Percentiles rank a stretch among this genome's conserved stretches.
These are phyloP conservation scores for Solioccasus polychromus DNA, from an alignment of 768 basidiomycete genomes.

Conservation along the genomic window DNA sequence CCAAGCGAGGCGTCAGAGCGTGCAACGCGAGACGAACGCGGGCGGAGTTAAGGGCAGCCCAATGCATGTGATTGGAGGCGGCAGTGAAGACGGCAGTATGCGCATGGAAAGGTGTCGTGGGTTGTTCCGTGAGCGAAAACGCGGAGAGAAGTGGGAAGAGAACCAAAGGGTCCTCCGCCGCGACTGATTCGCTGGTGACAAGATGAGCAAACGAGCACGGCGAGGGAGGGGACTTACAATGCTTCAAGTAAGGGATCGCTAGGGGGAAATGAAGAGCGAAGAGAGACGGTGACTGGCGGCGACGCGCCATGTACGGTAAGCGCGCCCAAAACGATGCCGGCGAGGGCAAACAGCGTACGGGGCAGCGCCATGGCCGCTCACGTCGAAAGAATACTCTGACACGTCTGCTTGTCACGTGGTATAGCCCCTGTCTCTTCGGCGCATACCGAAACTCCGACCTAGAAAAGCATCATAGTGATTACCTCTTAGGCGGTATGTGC, in stretches of 20 bases:
- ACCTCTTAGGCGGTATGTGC: too few species aligned
- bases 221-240: constrained; percentile 20
- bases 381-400: constrained; percentile 2
- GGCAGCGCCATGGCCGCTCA: constrained; percentile 8
- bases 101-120: constrained; percentile 43
- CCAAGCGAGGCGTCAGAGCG: constrained; percentile 73
- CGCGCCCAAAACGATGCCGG: constrained; percentile 14
- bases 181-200: constrained; percentile 70
- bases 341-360: constrained; percentile 15
- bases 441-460: constrained; percentile 25
- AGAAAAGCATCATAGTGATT: constrained; percentile 29
- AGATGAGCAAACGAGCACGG: constrained; percentile 1
- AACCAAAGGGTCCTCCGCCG: constrained; percentile 64
- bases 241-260: constrained; percentile 30
- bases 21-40: constrained; percentile 77
- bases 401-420: constrained; percentile 22
- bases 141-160: constrained; percentile 75
- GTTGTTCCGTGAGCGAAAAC: constrained; percentile 48
- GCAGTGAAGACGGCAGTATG: constrained; percentile 40
- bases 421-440: constrained; percentile 3
- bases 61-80: constrained; percentile 44
- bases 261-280: constrained; percentile 27
- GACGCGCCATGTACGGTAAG: constrained; percentile 22
- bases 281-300: constrained; percentile 29
- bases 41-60: constrained; percentile 50